Evolutionary conservation across 306 rosid genomes (phyloP).

Genomic region (Rubus parviflorus): DNA sequence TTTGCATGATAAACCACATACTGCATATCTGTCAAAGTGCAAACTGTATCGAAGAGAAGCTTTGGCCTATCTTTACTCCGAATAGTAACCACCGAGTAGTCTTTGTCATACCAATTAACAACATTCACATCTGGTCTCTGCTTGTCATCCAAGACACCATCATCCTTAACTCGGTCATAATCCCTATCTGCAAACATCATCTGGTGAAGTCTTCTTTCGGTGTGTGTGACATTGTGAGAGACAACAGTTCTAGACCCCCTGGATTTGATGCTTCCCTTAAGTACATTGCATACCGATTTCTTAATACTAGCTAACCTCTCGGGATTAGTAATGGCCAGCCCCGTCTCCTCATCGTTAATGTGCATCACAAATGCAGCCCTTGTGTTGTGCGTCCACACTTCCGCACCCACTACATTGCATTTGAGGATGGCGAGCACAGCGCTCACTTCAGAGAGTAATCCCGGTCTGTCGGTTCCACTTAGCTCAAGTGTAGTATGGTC

Average conservation of each 20-base stretch:
- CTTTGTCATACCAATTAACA: slow-evolving; percentile 77
- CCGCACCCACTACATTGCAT: slow-evolving; percentile 79
- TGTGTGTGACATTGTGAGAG: slow-evolving; percentile 66
- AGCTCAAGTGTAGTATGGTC: slow-evolving; percentile 79
- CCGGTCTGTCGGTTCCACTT: slow-evolving; percentile 87
- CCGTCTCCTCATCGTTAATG: slow-evolving; percentile 59
- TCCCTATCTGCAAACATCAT: slow-evolving; percentile 98
- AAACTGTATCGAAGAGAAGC: slow-evolving; percentile 90
- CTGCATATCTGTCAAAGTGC: slow-evolving; percentile 95
- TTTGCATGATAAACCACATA: slow-evolving; percentile 93
- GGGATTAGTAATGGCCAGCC: slow-evolving; percentile 59
- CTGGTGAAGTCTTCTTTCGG: slow-evolving; percentile 92
- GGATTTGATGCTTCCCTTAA: slow-evolving; percentile 71
- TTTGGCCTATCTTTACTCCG: slow-evolving; percentile 81
- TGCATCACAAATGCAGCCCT: slow-evolving; percentile 85
- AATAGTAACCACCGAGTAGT: slow-evolving; percentile 83
- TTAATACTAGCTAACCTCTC: slow-evolving; percentile 65
- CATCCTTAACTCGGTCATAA: slow-evolving; percentile 50
- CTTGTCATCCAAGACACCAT: slow-evolving; percentile 51
- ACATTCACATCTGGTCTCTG: slow-evolving; percentile 82
- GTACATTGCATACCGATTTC: slow-evolving; percentile 78
- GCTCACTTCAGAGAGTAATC: slow-evolving; percentile 82
- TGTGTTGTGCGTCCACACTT: slow-evolving; percentile 92
- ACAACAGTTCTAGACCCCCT: slow-evolving; percentile 75
- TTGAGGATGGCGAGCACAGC: slow-evolving; percentile 79